A percentile compares a stretch with the other conserved stretches of the same genome.
Conservation (phyloP, 345 rosid species). For the Reutealis trisperma region DNA sequence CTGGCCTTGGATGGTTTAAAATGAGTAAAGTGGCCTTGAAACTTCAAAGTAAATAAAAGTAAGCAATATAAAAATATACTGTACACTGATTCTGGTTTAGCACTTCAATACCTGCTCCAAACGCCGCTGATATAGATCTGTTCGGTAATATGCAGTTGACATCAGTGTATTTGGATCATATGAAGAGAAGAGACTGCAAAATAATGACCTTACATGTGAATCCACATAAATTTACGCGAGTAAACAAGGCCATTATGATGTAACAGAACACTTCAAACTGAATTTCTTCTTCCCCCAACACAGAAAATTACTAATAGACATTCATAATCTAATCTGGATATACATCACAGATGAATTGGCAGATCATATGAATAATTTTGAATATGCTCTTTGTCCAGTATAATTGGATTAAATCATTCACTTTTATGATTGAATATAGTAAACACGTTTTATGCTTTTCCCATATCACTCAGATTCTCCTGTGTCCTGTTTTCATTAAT, state of each 20-base stretch:
- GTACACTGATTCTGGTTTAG: not conserved
- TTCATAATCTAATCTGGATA: not conserved
- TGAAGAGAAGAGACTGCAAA: slow-evolving; percentile 81
- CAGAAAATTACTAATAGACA: too few species aligned
- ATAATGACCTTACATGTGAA: not conserved
- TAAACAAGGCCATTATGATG: not conserved
- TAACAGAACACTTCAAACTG: not conserved
- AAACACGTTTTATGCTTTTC: too few species aligned
- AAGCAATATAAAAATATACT: not conserved
- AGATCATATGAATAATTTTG: not conserved
- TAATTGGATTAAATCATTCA: not conserved
- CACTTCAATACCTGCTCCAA: slow-evolving; percentile 54
- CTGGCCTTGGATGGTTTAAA: not conserved
- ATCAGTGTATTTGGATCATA: slow-evolving; percentile 69
- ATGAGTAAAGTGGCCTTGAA: not conserved
- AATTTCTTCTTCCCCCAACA: not conserved
- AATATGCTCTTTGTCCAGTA: not conserved
- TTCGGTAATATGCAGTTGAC: slow-evolving; percentile 89
- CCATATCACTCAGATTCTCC: too few species aligned
- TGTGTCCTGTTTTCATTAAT: too few species aligned
- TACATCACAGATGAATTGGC: not conserved
- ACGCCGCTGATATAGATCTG: slow-evolving; percentile 65
- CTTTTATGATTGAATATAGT: slow-evolving; percentile 1
- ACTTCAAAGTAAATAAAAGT: not conserved
- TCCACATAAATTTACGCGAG: not conserved